Evolutionary conservation across 345 rosid genomes (phyloP), one percentile per base, ranked within the genome.

Genomic region (Sisymbrium altissimum): DNA sequence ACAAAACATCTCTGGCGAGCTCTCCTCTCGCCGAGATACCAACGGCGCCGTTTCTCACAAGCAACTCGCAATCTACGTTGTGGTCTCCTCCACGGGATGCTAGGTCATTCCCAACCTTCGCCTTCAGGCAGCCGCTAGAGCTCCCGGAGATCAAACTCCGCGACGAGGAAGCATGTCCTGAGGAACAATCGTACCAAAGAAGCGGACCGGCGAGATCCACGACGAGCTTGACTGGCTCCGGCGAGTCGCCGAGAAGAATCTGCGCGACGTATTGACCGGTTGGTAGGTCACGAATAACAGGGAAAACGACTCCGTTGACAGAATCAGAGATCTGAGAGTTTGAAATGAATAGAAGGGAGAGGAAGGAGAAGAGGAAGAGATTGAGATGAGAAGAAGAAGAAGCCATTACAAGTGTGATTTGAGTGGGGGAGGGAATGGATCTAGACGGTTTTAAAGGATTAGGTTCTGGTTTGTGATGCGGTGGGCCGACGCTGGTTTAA

Each of bases 211-310:
- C 75, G 19, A 90, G 88, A 81, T 90, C 96, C 4, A 90, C 38
- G 9, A 88, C 85, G 32, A 87, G 88, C 3, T 79, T 61, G 49
- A 76, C 25, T 23, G 90, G 81, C 4, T 7, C 38, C 5, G 45
- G 62, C 0, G 84, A 66, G 62, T 39, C 70, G 5, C 85, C 88
- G 15, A 38, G 84, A 27, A 46, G 67, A 76, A 85, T 78, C 32
- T 56, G 64, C 62, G 96, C 72, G 40, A 90, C 36, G 83, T 87
- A 93, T 67, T 90, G 97, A 33, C 80, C 83, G 43, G 89, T 85
- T 4, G 85, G 66, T 10, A 77, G 7, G 76, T 93, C 96, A 80
- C 80, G 85, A 3, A 62, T 5, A 5, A 90, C 82, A 5, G 93
- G 86, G 60, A 87, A 72, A 46, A 80, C 58, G 17, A 71, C 13